phyloP scores from a whole-genome alignment of 2,329 filamentous ascomycete species.

The Aureobasidium leucospermi region DNA sequence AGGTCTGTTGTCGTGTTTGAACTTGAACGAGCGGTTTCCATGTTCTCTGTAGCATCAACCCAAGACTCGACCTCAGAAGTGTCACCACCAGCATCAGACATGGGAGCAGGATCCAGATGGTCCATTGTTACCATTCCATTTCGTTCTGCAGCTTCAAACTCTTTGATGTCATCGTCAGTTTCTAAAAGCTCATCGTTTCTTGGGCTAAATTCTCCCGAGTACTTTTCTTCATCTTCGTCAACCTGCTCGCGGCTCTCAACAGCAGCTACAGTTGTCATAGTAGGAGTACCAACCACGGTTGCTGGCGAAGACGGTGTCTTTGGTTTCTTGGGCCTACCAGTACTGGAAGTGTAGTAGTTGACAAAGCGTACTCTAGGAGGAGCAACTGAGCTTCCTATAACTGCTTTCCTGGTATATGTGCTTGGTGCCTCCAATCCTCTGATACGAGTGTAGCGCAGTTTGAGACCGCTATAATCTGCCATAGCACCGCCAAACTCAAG shows the following conservation, averaged over 20 bases:
- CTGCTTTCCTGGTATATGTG: slow-evolving; percentile 36
- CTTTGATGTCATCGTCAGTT: slow-evolving; percentile 9
- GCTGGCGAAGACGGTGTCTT: slow-evolving; percentile 36
- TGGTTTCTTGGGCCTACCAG: slow-evolving; percentile 55
- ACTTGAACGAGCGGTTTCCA: slow-evolving; percentile 14
- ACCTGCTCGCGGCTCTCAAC: background rate
- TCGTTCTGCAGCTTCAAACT: background rate
- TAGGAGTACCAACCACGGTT: background rate
- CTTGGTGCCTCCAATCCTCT: slow-evolving; percentile 65
- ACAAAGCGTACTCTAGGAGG: slow-evolving; percentile 63
- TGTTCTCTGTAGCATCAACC: slow-evolving; percentile 19
- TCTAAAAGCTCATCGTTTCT: slow-evolving; percentile 1
- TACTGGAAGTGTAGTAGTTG: slow-evolving; percentile 87
- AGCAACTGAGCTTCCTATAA: slow-evolving; percentile 18
- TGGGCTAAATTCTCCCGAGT: background rate
- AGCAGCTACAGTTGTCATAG: background rate
- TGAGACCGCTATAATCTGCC: slow-evolving; percentile 66
- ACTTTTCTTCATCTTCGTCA: slow-evolving; percentile 12
- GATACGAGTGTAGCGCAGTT: slow-evolving; percentile 60
- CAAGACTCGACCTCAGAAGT: slow-evolving; percentile 16
- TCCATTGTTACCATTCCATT: slow-evolving; percentile 21
- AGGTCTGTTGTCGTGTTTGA: background rate
- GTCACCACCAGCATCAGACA: background rate
- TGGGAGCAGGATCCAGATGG: slow-evolving; percentile 30
- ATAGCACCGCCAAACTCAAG: slow-evolving; percentile 77